A percentile compares a stretch with the other conserved stretches of the same genome.
phyloP scores from a whole-genome alignment of 768 basidiomycete genomes.

The Suillus placidus region DNA sequence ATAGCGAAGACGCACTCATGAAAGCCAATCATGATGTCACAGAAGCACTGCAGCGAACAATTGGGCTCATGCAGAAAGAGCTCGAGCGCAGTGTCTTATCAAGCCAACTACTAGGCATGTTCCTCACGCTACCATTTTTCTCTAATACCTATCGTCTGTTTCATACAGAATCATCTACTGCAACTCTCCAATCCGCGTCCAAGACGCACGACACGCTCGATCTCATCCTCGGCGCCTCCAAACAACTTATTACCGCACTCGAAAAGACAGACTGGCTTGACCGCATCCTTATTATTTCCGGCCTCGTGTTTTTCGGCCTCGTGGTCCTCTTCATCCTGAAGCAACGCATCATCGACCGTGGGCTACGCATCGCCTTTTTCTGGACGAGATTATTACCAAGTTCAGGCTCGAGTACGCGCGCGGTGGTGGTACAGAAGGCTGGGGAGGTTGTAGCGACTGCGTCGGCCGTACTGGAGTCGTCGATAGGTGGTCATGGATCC shows the following conservation, averaged over 20 bases:
- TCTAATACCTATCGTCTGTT: background rate
- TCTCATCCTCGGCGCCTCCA: constrained; percentile 74
- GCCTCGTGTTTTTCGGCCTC: constrained; percentile 80
- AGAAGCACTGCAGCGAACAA: constrained; percentile 81
- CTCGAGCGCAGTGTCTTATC: constrained; percentile 88
- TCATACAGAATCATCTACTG: constrained; percentile 71
- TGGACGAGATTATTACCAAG: constrained; percentile 78
- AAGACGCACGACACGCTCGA: constrained; percentile 76
- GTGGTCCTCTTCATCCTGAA: constrained; percentile 88
- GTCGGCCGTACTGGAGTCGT: background rate
- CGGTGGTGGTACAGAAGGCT: constrained; percentile 10
- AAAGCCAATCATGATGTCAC: constrained; percentile 89
- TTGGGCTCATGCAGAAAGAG: constrained; percentile 87
- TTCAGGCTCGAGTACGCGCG: constrained; percentile 24
- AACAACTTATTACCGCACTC: constrained; percentile 82
- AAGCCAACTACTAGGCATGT: constrained; percentile 79
- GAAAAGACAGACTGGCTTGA: constrained; percentile 93
- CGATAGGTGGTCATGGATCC: background rate
- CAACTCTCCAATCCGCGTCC: constrained; percentile 73
- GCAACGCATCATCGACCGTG: constrained; percentile 80
- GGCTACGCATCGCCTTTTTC: constrained; percentile 81
- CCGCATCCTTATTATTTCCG: constrained; percentile 80
- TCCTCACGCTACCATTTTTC: background rate
- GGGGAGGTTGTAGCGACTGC: background rate
- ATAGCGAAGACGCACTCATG: constrained; percentile 84